Evolutionary conservation across 2,329 filamentous ascomycete genomes (phyloP).

Genomic region (Ilyonectria sp.): DNA sequence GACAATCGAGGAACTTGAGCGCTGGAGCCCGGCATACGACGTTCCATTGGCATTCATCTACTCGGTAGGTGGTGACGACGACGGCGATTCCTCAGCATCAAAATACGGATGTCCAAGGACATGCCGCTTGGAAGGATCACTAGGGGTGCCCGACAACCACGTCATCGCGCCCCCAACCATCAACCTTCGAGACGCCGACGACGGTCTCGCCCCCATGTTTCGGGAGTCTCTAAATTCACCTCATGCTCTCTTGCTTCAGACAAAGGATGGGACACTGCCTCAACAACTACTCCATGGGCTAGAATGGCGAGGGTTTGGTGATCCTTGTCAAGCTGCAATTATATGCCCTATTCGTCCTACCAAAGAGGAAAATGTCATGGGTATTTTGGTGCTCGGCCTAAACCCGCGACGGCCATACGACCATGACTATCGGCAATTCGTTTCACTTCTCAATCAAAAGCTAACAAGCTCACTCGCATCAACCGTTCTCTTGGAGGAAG

Average conservation of each 20-base stretch:
- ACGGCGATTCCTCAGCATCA: slow-evolving; percentile 45
- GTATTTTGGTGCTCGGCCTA: slow-evolving; percentile 78
- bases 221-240: slow-evolving; percentile 56
- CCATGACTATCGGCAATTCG: slow-evolving; percentile 79
- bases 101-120: slow-evolving; percentile 52
- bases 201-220: slow-evolving; percentile 58
- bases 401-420: slow-evolving; percentile 82
- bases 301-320: slow-evolving; percentile 74
- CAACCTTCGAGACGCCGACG: slow-evolving; percentile 54
- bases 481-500: slow-evolving; percentile 79
- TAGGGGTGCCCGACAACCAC: slow-evolving; percentile 63
- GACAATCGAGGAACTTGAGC: slow-evolving; percentile 60
- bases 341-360: slow-evolving; percentile 79
- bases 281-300: slow-evolving; percentile 71
- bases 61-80: slow-evolving; percentile 60
- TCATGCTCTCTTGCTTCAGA: slow-evolving; percentile 59
- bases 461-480: slow-evolving; percentile 79
- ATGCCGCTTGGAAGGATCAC: slow-evolving; percentile 61
- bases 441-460: slow-evolving; percentile 69
- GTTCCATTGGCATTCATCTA: slow-evolving; percentile 68
- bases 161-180: slow-evolving; percentile 58
- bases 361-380: slow-evolving; percentile 76
- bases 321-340: slow-evolving; percentile 75
- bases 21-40: slow-evolving; percentile 62
- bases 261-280: slow-evolving; percentile 69